phyloP scores from a whole-genome alignment of 176 grass and related monocot genomes.

The Ensete glaucum region DNA sequence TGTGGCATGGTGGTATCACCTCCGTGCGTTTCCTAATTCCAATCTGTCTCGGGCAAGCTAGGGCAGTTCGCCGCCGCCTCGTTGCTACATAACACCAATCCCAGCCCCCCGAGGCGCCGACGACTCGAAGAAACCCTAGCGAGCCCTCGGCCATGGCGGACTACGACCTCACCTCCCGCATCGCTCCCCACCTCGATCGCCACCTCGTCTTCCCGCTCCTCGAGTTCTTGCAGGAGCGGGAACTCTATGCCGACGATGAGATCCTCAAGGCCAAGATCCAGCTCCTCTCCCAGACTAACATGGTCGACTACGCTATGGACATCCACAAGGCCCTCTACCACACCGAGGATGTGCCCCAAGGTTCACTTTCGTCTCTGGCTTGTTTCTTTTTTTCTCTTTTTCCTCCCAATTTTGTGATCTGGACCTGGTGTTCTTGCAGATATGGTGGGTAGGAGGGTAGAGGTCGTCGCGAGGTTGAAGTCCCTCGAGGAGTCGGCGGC shows the following conservation, averaged over 20 bases:
- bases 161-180: slow-evolving; percentile 53
- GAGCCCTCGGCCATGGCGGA: slow-evolving; percentile 28
- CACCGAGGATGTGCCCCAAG: slow-evolving; percentile 75
- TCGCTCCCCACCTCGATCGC: slow-evolving; percentile 54
- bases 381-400: not conserved
- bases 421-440: slow-evolving; percentile 16
- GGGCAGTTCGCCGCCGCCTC: too few relatives aligned
- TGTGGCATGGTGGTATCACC: too few relatives aligned
- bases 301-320: slow-evolving; percentile 99
- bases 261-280: slow-evolving; percentile 81
- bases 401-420: not conserved
- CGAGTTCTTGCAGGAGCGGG: slow-evolving; percentile 79
- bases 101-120: too few relatives aligned
- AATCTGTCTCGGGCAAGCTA: too few relatives aligned
- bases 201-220: slow-evolving; percentile 80
- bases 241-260: slow-evolving; percentile 55
- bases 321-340: slow-evolving; percentile 82
- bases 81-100: too few relatives aligned
- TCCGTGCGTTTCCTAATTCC: too few relatives aligned
- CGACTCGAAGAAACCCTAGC: too few relatives aligned
- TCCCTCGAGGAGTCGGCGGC: slow-evolving; percentile 52
- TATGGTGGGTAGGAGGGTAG: slow-evolving; percentile 64
- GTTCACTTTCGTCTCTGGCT: not conserved
- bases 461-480: slow-evolving; percentile 65
- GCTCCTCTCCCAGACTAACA: slow-evolving; percentile 86